Evolutionary conservation across 768 basidiomycete genomes (phyloP).

Genomic region (Clitopilus passeckerianus): DNA sequence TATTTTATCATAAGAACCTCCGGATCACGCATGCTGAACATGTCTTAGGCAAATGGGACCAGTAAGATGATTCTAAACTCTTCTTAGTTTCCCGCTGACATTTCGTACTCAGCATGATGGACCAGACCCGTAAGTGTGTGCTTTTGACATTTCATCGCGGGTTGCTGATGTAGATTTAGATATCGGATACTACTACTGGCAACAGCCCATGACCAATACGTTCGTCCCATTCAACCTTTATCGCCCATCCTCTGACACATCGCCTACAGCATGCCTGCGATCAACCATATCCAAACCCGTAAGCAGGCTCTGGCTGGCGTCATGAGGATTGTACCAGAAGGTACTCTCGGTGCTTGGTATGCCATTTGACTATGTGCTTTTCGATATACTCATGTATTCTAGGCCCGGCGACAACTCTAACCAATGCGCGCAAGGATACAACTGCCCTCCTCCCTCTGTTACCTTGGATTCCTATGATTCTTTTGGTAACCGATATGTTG

Average conservation of each 20-base stretch:
- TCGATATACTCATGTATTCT: not conserved
- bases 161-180: constrained; percentile 18
- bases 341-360: constrained; percentile 55
- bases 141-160: not conserved
- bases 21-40: not conserved
- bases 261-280: constrained; percentile 40
- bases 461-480: constrained; percentile 55
- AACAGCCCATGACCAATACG: constrained; percentile 65
- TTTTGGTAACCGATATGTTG: constrained; percentile 49
- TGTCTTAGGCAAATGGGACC: constrained; percentile 55
- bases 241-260: not conserved
- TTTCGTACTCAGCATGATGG: constrained; percentile 50
- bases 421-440: constrained; percentile 48
- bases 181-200: constrained; percentile 65
- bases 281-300: constrained; percentile 45
- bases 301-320: constrained; percentile 58
- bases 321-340: constrained; percentile 61
- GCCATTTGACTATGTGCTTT: not conserved
- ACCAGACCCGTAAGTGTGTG: constrained; percentile 49
- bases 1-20: not conserved
- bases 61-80: constrained; percentile 28
- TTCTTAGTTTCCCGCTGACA: not conserved
- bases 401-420: constrained; percentile 67
- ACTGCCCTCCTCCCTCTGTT: constrained; percentile 43
- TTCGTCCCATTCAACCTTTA: constrained; percentile 16